Conservation (phyloP, 805 yeast species). For the Yamadazyma sp. region DNA sequence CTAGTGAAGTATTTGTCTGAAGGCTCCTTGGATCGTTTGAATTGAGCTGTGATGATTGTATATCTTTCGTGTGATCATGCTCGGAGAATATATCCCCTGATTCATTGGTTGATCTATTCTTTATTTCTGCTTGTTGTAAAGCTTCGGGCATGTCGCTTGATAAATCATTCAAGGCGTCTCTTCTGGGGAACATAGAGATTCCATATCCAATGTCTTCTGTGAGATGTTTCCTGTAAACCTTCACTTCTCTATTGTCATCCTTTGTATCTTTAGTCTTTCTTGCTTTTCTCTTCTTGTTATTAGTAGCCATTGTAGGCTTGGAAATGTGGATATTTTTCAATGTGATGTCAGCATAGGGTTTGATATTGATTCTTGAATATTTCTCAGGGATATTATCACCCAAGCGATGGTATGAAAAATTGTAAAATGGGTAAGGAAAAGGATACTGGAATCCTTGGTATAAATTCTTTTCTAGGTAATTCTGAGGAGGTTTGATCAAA, state of each 20-base stretch:
- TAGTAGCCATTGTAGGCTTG: constrained; percentile 2
- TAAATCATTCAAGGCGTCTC: too few species aligned
- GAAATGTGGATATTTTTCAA: constrained; percentile 12
- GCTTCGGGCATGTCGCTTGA: too few species aligned
- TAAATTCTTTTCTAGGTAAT: constrained; percentile 32
- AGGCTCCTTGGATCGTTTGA: too few species aligned
- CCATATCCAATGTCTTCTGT: background rate
- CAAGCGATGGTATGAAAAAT: constrained; percentile 40
- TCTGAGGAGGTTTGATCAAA: constrained; percentile 38
- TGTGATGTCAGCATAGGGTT: constrained; percentile 36
- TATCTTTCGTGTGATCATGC: too few species aligned
- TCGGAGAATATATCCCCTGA: too few species aligned
- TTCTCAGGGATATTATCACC: constrained; percentile 26
- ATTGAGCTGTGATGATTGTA: too few species aligned
- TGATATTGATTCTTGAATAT: constrained; percentile 23
- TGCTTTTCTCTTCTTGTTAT: background rate
- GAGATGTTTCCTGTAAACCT: constrained; percentile 2
- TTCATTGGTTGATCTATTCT: too few species aligned
- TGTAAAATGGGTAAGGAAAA: constrained; percentile 45
- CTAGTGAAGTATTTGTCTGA: too few species aligned
- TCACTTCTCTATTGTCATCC: constrained; percentile 5
- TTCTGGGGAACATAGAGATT: too few species aligned
- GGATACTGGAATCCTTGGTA: constrained; percentile 42
- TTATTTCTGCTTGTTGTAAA: too few species aligned
- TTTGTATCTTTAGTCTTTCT: background rate